Conservation (phyloP, 495 filamentous ascomycete species). For the Choiromyces venosus region DNA sequence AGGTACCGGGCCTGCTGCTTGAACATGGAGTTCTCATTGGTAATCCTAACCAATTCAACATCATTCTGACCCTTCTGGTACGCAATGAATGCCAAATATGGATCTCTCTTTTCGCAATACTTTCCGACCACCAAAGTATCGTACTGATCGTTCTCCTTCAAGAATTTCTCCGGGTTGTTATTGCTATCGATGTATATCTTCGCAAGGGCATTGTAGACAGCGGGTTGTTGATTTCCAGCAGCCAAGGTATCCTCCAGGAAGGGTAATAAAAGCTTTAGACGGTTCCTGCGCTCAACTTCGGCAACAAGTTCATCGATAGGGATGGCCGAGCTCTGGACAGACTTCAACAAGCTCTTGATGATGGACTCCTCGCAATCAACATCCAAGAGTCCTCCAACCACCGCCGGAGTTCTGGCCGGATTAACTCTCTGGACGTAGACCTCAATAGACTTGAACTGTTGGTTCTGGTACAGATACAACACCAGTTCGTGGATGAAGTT, state of each 20-base stretch:
- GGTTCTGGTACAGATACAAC: slow-evolving; percentile 96
- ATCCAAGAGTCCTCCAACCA: slow-evolving; percentile 91
- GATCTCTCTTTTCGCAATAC: slow-evolving; percentile 98
- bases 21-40: slow-evolving; percentile 99
- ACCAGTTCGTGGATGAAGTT: slow-evolving; percentile 97
- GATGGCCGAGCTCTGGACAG: slow-evolving; percentile 75
- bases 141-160: slow-evolving; percentile 97
- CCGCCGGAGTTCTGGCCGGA: slow-evolving; percentile 83
- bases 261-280: slow-evolving; percentile 89
- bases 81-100: slow-evolving; percentile 91
- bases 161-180: slow-evolving; percentile 96
- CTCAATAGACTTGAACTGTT: slow-evolving; percentile 99
- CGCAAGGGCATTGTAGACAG: slow-evolving; percentile 94
- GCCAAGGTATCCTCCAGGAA: slow-evolving; percentile 93
- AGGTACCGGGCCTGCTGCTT: slow-evolving; percentile 93
- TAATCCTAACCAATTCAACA: slow-evolving; percentile 92
- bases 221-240: slow-evolving; percentile 91
- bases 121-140: slow-evolving; percentile 89
- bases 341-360: slow-evolving; percentile 87
- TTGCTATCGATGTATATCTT: slow-evolving; percentile 99
- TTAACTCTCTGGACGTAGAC: slow-evolving; percentile 99
- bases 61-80: slow-evolving; percentile 98
- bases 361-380: slow-evolving; percentile 95
- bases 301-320: slow-evolving; percentile 93
- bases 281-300: slow-evolving; percentile 91